Percentiles rank a stretch among this genome's conserved stretches.
phyloP scores from a whole-genome alignment of 179 eudicot species.

The Amaranthus tricolor region DNA sequence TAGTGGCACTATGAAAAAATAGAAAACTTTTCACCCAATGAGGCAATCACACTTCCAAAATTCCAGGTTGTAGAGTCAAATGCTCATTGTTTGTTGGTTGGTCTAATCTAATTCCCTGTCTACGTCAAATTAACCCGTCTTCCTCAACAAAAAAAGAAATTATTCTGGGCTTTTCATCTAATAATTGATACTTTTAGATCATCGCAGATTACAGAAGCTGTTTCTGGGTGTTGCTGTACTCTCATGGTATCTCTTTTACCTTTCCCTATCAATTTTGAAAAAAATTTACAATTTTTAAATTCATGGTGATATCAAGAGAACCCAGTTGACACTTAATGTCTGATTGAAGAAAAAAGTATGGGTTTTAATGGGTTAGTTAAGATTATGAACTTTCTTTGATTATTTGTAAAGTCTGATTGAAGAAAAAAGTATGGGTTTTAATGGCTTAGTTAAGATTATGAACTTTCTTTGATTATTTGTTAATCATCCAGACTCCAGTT shows the following conservation, averaged over 20 bases:
- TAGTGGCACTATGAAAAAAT: too few species aligned
- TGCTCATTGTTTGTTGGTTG: slow-evolving; percentile 1
- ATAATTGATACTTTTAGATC: neutral
- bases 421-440: slow-evolving; percentile 21
- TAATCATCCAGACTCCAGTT: neutral
- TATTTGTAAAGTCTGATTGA: slow-evolving; percentile 10
- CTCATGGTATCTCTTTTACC: slow-evolving; percentile 10
- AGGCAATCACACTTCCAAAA: too few species aligned
- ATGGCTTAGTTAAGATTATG: neutral
- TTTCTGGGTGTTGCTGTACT: neutral
- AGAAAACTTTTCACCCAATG: too few species aligned
- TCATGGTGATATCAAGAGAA: neutral
- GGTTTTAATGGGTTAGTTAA: slow-evolving; percentile 20
- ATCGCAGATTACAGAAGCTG: neutral
- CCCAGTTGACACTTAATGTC: slow-evolving; percentile 12
- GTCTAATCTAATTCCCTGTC: slow-evolving; percentile 8
- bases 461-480: neutral
- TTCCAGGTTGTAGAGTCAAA: slow-evolving; percentile 24
- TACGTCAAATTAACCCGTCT: slow-evolving; percentile 3
- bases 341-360: slow-evolving; percentile 9
- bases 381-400: neutral
- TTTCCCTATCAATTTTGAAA: neutral
- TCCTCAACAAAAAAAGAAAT: neutral
- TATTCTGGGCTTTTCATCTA: neutral
- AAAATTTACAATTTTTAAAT: neutral